These are phyloP conservation scores for Entonaema liquescens DNA, from an alignment of 495 filamentous ascomycete species.

Conservation along the genomic window DNA sequence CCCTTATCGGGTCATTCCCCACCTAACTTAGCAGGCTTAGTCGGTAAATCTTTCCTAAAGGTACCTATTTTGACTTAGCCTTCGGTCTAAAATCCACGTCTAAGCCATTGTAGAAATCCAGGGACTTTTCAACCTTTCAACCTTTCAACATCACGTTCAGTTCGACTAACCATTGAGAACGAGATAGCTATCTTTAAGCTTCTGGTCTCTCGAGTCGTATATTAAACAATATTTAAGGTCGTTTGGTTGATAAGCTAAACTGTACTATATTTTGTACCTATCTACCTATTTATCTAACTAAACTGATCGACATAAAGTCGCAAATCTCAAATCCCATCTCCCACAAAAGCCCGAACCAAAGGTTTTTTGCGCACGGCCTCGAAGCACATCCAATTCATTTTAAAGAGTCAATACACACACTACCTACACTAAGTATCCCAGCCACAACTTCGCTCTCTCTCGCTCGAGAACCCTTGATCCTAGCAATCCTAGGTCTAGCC, in stretches of 20 bases:
- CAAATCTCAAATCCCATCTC: slow-evolving; percentile 14
- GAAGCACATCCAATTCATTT: slow-evolving; percentile 44
- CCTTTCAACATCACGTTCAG: slow-evolving; percentile 11
- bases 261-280: too few relatives aligned
- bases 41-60: slow-evolving; percentile 22
- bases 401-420: slow-evolving; percentile 8
- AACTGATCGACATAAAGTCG: slow-evolving; percentile 16
- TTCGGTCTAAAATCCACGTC: slow-evolving; percentile 11
- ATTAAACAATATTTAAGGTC: neutral
- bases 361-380: slow-evolving; percentile 38
- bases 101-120: slow-evolving; percentile 20
- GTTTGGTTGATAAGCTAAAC: neutral
- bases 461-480: slow-evolving; percentile 38
- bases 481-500: slow-evolving; percentile 26
- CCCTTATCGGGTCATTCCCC: slow-evolving; percentile 26
- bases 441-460: slow-evolving; percentile 28
- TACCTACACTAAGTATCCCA: slow-evolving; percentile 14
- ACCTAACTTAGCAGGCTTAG: slow-evolving; percentile 26
- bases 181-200: neutral
- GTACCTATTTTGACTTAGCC: slow-evolving; percentile 15
- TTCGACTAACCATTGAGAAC: slow-evolving; percentile 1
- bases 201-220: slow-evolving; percentile 11
- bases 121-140: slow-evolving; percentile 25
- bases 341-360: slow-evolving; percentile 19
- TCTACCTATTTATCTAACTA: neutral